phyloP scores from a whole-genome alignment of 106 monocot genomes.

The Hemerocallis citrina region DNA sequence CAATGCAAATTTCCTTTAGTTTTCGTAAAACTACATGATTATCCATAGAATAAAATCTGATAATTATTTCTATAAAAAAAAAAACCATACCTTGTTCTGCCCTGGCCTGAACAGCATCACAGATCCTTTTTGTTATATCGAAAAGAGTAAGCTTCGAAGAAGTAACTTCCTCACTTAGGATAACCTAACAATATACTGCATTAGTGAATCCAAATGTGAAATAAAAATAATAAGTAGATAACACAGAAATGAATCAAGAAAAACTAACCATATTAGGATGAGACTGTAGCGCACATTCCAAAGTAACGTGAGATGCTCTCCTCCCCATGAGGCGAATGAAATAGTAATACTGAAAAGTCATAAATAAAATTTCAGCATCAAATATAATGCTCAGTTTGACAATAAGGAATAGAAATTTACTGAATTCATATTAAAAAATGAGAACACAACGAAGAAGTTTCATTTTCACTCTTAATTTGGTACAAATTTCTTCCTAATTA shows the following conservation, averaged over 20 bases:
- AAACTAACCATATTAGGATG: slow-evolving; percentile 69
- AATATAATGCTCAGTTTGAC: neutral
- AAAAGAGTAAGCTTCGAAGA: slow-evolving; percentile 49
- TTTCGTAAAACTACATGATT: too few species aligned
- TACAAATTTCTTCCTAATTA: too few species aligned
- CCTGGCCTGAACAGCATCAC: slow-evolving; percentile 52
- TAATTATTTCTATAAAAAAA: too few species aligned
- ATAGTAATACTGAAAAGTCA: slow-evolving; percentile 83
- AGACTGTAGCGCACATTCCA: slow-evolving; percentile 76
- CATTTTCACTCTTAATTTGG: neutral
- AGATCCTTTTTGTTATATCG: slow-evolving; percentile 47
- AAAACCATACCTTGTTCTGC: slow-evolving; percentile 45
- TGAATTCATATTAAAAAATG: neutral
- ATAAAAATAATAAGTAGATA: neutral
- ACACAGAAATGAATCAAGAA: neutral
- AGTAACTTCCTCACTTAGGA: slow-evolving; percentile 60
- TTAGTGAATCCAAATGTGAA: neutral
- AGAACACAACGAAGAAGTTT: too few species aligned
- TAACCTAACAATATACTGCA: slow-evolving; percentile 23
- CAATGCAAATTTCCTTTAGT: too few species aligned
- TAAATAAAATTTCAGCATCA: too few species aligned
- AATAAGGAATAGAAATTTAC: neutral
- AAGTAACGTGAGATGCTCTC: slow-evolving; percentile 71
- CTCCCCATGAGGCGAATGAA: slow-evolving; percentile 82
- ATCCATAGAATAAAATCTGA: too few species aligned